Conservation (phyloP, 345 rosid genomes). For the Brassica incana region DNA sequence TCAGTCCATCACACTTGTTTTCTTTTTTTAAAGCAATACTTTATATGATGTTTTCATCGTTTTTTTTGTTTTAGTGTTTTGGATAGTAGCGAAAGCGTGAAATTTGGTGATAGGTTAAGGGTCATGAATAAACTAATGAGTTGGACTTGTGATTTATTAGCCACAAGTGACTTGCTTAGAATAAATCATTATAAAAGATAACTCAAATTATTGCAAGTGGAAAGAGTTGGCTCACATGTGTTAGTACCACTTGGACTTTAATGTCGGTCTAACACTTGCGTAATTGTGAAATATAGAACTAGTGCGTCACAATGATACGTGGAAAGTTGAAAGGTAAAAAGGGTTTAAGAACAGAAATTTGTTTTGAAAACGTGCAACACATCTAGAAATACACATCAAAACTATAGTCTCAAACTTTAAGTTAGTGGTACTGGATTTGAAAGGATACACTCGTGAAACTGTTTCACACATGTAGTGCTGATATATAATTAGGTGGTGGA, state of each 20-base stretch:
- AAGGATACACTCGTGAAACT: conserved; percentile 12
- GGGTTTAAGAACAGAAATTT: background rate
- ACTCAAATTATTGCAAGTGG: conserved; percentile 31
- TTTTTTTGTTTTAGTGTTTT: conserved; percentile 1
- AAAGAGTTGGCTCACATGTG: conserved; percentile 30
- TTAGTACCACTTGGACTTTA: conserved; percentile 29
- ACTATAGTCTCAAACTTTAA: background rate
- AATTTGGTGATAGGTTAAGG: conserved; percentile 15
- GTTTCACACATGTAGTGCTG: background rate
- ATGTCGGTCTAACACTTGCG: conserved; percentile 26
- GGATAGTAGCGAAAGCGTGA: conserved; percentile 12
- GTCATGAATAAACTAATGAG: conserved; percentile 16
- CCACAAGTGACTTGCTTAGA: conserved; percentile 16
- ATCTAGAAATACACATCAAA: conserved; percentile 9
- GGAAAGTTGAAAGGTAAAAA: conserved; percentile 16
- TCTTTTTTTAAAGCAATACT: background rate
- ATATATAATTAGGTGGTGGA: conserved; percentile 4
- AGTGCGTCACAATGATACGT: conserved; percentile 27
- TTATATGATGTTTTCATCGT: conserved; percentile 17
- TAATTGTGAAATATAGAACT: conserved; percentile 6
- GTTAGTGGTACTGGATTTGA: conserved; percentile 23
- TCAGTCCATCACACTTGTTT: conserved; percentile 5
- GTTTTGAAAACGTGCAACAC: conserved; percentile 31
- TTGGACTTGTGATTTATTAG: conserved; percentile 24
- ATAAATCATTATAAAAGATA: conserved; percentile 21